Evolutionary conservation across 2,329 filamentous ascomycete species (phyloP).

Genomic region (Hymenoscyphus occultus): DNA sequence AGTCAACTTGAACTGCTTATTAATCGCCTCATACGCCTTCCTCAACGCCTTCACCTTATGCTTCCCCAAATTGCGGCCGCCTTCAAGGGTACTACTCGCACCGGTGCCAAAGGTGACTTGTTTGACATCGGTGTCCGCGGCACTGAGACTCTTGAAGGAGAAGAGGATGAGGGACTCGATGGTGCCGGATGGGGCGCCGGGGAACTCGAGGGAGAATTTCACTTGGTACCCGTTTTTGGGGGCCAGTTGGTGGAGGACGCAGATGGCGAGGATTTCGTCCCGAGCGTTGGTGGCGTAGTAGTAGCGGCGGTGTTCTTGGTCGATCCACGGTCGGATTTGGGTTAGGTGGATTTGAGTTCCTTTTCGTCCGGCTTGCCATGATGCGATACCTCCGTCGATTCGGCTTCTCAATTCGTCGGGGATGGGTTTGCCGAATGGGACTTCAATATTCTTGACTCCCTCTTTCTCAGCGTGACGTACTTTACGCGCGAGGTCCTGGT

Average conservation of each 20-base stretch:
- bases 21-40: conserved; percentile 77
- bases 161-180: conserved; percentile 81
- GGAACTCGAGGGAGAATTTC: conserved; percentile 95
- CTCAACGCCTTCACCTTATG: conserved; percentile 77
- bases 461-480: conserved; percentile 81
- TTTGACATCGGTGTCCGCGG: conserved; percentile 56
- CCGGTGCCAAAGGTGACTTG: conserved; percentile 85
- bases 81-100: conserved; percentile 68
- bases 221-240: conserved; percentile 86
- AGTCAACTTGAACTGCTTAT: conserved; percentile 76
- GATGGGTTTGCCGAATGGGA: conserved; percentile 61
- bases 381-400: conserved; percentile 68
- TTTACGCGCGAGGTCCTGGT: conserved; percentile 77
- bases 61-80: conserved; percentile 79
- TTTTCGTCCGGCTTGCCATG: conserved; percentile 78
- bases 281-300: conserved; percentile 74
- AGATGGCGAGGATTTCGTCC: conserved; percentile 70
- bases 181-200: conserved; percentile 76
- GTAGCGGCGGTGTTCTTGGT: conserved; percentile 79
- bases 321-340: conserved; percentile 84
- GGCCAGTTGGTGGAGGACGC: conserved; percentile 79
- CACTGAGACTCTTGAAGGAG: conserved; percentile 53
- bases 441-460: conserved; percentile 75
- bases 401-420: conserved; percentile 65
- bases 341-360: conserved; percentile 87